Base-by-base conservation (phyloP, 345 rosid genomes). In the Hibiscus trionum region DNA sequence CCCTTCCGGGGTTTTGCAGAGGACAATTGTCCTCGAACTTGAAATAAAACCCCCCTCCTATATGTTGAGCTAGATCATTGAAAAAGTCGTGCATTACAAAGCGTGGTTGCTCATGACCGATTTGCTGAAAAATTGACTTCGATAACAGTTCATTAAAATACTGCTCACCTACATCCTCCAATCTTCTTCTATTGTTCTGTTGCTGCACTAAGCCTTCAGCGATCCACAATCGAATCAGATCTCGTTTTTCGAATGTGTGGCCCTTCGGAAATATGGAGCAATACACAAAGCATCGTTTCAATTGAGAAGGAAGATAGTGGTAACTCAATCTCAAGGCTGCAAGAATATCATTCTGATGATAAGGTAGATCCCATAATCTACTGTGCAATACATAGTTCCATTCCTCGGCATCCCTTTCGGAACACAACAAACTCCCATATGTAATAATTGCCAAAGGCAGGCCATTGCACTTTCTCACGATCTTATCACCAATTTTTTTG, bases 311-410 rank as follows among this genome's bases (percentile, higher is more conserved):
- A 2, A 84, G 75, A 72, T 64, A 24, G 4, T 72, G 16, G n/a
- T 75, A 82, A 29, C 83, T 82, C 37, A 79, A 69, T 59, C 26
- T 69, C 4, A 82, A 75, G 12, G 71, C 72, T 0, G 69, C 19
- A 0, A 77, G 2, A 21, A 80, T 67, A 2, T 6, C 59, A 4
- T 67, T 24, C 17, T 44, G 60, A 37, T 46, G 14, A 29, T 19
- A 2, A 0, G 8, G 15, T 15, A 29, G 10, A 26, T 67, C 11
- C 35, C 55, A 44, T 42, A 66, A 46, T n/a, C 7, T 35, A n/a
- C 11, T 31, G 5, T 16, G 17, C 14, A 66, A 35, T 3, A 74
- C 4, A 31, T 56, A 11, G 35, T n/a, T 1, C 61, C 77, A 68
- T 8, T 49, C 39, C 3, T 19, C 21, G 5, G 4, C 16, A 2